phyloP scores from a whole-genome alignment of 345 rosid species.

The Gossypium stocksii region DNA sequence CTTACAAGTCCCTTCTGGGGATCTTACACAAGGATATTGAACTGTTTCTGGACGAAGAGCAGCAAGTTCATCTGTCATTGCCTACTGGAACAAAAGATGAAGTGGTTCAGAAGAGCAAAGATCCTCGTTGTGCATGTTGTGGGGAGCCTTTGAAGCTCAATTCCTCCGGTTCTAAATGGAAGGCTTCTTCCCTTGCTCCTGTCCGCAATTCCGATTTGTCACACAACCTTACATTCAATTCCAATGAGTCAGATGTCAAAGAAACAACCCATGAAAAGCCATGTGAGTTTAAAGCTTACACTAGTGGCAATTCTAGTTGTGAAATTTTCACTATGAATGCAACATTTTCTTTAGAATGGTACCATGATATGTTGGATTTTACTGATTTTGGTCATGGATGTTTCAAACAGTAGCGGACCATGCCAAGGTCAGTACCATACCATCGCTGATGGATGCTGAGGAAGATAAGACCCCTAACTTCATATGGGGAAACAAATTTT shows the following conservation, averaged over 20 bases:
- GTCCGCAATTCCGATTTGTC: conserved; percentile 39
- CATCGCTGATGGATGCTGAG: conserved; percentile 38
- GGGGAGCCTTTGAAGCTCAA: conserved; percentile 55
- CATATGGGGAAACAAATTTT: conserved; percentile 53
- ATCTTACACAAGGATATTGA: conserved; percentile 76
- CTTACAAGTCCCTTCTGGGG: conserved; percentile 75
- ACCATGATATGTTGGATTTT: background rate
- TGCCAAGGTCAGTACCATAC: conserved; percentile 30
- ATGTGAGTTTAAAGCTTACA: conserved; percentile 21
- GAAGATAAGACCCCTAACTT: conserved; percentile 50
- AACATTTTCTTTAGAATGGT: background rate
- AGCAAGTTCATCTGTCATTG: conserved; percentile 39
- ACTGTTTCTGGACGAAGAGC: conserved; percentile 58
- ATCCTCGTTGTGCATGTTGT: conserved; percentile 57
- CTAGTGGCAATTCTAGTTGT: background rate
- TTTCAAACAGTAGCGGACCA: conserved; percentile 35
- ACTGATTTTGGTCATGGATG: conserved; percentile 6
- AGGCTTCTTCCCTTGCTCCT: conserved; percentile 44
- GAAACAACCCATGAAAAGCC: conserved; percentile 23
- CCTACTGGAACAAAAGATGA: conserved; percentile 40
- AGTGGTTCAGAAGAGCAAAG: conserved; percentile 16
- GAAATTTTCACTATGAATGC: background rate
- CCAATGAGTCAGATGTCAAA: conserved; percentile 37
- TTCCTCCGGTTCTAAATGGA: conserved; percentile 23
- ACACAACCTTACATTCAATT: conserved; percentile 34